Conservation (phyloP, 176 grass and related monocot genomes). For the Secale cereale region DNA sequence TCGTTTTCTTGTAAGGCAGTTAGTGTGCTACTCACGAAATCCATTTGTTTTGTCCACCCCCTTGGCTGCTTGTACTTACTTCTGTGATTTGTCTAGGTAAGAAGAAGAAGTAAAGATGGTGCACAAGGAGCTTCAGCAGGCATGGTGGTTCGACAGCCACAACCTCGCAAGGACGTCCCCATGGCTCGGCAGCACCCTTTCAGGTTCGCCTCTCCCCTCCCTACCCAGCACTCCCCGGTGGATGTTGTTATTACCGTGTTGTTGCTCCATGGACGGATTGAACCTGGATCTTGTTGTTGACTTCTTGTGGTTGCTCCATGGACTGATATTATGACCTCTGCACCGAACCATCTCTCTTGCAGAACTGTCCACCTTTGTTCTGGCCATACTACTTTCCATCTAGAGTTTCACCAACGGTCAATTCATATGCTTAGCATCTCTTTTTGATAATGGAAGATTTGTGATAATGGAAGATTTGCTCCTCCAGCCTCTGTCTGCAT, state of each 20-base stretch:
- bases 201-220: slow-evolving; percentile 30
- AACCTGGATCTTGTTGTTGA: not conserved
- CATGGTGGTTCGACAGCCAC: slow-evolving; percentile 83
- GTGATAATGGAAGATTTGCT: not conserved
- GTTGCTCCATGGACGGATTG: not conserved
- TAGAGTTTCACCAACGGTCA: not conserved
- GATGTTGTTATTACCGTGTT: not conserved
- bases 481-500: not conserved
- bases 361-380: not conserved
- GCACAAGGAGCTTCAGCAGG: slow-evolving; percentile 53
- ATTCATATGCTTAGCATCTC: not conserved
- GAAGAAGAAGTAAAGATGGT: slow-evolving; percentile 34
- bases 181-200: slow-evolving; percentile 57
- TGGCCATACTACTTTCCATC: not conserved
- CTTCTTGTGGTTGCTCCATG: not conserved
- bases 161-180: slow-evolving; percentile 45
- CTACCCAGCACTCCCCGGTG: not conserved
- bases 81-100: slow-evolving; percentile 17
- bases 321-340: not conserved
- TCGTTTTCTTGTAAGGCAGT: not conserved
- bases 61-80: not conserved
- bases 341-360: not conserved
- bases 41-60: not conserved
- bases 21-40: not conserved
- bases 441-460: too few relatives aligned